Base-by-base conservation (phyloP, 306 rosid genomes). In the Datisca glomerata region DNA sequence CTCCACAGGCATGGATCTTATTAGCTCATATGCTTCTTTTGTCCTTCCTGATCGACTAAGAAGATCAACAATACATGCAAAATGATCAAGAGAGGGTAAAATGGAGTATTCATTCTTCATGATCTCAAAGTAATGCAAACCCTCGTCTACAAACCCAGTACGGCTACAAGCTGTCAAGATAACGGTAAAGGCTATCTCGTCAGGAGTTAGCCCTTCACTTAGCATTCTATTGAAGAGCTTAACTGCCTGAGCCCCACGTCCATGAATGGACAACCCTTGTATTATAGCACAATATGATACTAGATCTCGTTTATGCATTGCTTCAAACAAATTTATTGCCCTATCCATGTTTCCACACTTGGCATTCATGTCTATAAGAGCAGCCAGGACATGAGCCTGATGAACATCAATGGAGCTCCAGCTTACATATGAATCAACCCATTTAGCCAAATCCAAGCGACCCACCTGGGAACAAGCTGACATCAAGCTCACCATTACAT, bases 291-390 rank as follows among this genome's bases (percentile, higher is more conserved):
- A 80, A 61, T 76, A 85, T 4, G 71, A 59, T 23, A 80, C 57
- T 5, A 80, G 2, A 59, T 76, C 87, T 7, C 48, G 68, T 12
- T 53, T 54, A 32, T 71, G 70, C 72, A 56, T 74, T 36, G 51
- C 66, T 19, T 57, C 61, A 41, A 85, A 80, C 65, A 76, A 59
- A 29, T 45, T 35, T 23, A 43, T 42, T 1, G 87, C 84, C 65
- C 81, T 62, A 22, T 73, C 81, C 64, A 85, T 63, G 69, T 85
- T 85, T 23, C 95, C 93, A 16, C 84, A 73, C 61, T 85, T 85
- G 0, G 84, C 93, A 76, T 76, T 79, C 95, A 85, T 76, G 60
- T 85, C 93, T 28, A 74, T 50, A 41, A 80, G 85, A 43, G 95
- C 81, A 12, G 85, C 65, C 22, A 40, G 48, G 36, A 85, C 73